Base-by-base conservation (phyloP, 768 basidiomycete genomes). In the Termitomyces sp. region DNA sequence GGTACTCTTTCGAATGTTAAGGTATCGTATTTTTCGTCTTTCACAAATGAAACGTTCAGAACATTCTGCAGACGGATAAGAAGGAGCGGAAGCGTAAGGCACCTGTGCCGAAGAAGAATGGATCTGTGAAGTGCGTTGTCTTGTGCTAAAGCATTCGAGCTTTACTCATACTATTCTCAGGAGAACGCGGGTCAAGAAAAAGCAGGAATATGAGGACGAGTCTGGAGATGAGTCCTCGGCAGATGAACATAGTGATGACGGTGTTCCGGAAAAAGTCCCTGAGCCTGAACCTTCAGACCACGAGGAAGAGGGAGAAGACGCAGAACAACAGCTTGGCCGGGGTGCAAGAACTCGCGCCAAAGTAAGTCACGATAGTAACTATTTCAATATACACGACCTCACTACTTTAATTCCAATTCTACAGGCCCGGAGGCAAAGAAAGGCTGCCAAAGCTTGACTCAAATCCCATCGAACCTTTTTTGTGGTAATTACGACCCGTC, bases 31-130 rank as follows among this genome's bases (percentile, higher is more conserved):
- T 30, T 55, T 9, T 54, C 54, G 33, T 60, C 62, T 21, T 54
- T 55, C 8, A 38, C 47, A 31, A 52, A 21, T 62, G 56, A 44
- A 42, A 9, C 26, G 35, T 54, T 19, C 61, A 56, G 43, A 40
- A 7, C 26, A 38, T 54, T 19, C 28, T 14, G 12, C 38, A 59
- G 60, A 62, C 49, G 50, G 80, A 84, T 60, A 73, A 73, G 60
- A 81, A 75, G 57, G 80, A 85, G 31, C 73, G 75, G 33, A 83
- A 87, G 64, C 82, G 85, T 47, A 83, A 82, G 62, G 79, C 81
- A 30, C 67, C 76, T 46, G 55, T 63, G 53, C 67, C 66, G 42
- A 81, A 74, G 63, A 56, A 75, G 44, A 85, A 80, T 61, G 76
- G 78, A 26, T 71, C 75, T 48, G 62, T 77, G 3, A 82, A 82